phyloP scores from a whole-genome alignment of 2,329 filamentous ascomycete genomes.

The Thermothelomyces thermophilus region DNA sequence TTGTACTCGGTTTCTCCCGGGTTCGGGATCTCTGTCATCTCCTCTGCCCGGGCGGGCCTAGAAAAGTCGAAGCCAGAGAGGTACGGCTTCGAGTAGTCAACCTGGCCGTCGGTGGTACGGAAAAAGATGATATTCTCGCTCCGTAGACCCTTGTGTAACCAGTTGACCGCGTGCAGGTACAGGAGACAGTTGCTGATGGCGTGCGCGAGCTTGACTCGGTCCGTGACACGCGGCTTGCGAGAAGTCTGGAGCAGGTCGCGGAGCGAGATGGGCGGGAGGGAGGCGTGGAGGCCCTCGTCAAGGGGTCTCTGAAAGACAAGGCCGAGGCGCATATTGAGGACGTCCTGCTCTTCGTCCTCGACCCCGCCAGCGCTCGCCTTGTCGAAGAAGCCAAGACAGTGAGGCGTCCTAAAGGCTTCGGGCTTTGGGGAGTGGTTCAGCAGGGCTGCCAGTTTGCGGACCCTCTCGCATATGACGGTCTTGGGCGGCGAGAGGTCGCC shows the following conservation, averaged over 20 bases:
- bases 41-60: conserved; percentile 33
- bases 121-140: conserved; percentile 39
- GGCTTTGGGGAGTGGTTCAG: conserved; percentile 43
- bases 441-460: conserved; percentile 42
- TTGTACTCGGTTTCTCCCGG: conserved; percentile 32
- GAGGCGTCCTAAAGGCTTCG: conserved; percentile 43
- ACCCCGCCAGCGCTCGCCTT: conserved; percentile 28
- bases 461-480: conserved; percentile 37
- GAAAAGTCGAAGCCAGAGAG: conserved; percentile 38
- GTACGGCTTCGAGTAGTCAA: conserved; percentile 30
- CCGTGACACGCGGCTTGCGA: conserved; percentile 44
- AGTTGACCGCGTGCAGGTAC: conserved; percentile 47
- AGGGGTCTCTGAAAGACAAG: conserved; percentile 47
- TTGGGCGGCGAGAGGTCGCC: conserved; percentile 35
- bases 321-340: conserved; percentile 41
- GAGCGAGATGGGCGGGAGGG: conserved; percentile 40
- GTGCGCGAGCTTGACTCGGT: conserved; percentile 45
- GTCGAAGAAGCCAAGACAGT: conserved; percentile 46
- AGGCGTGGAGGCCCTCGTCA: conserved; percentile 31
- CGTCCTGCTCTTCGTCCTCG: conserved; percentile 35
- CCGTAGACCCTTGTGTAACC: conserved; percentile 42
- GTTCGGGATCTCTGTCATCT: conserved; percentile 34
- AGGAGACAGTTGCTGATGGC: conserved; percentile 47
- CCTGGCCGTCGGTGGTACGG: conserved; percentile 31
- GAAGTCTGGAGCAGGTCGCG: conserved; percentile 37